Evolutionary conservation across 75 land plant species (phyloP), one percentile per base, ranked within the genome.

Genomic region (Pseudotsuga menziesii): DNA sequence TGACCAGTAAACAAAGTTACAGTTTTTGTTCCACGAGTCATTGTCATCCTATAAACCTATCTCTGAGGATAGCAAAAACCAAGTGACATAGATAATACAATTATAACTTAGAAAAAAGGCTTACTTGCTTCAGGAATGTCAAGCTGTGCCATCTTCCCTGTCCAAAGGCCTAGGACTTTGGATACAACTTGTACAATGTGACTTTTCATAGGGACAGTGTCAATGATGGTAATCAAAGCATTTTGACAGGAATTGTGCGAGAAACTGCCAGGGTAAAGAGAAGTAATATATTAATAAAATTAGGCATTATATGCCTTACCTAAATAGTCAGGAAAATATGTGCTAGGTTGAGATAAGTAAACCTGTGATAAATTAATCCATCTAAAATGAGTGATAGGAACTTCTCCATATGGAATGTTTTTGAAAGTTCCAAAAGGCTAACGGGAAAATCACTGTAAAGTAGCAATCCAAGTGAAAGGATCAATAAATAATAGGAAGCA

Each of bases 341-440:
- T 44, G 4, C n/a, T 55, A 14, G 57, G 48, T 35, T 25, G 54
- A 70, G 72, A 72, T 11, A 4, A 72, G 19, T 86, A 58, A n/a
- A 94, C 98, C 96, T 85, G 84, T 83, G 79, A 36, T 89, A 75
- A 58, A 85, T 72, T 60, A 93, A 73, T 32, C 88, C 73, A 29
- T 82, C 80, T 23, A 92, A n/a, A 52, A 87, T 82, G 32, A 89
- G 61, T 15, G 66, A 19, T 14, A 93, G 29, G 60, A 94, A 93
- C 59, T 61, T 90, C 41, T 91, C 89, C 32, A 85, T 83, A 67
- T 90, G 82, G 85, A 82, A 94, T 61, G 82, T 84, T 75, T 82
- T 61, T 8, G 79, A 72, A 29, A 94, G 76, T 52, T 77, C 82
- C 66, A 64, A 29, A 76, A 94, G 80, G 39, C 87, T 25, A 35